A percentile compares a stretch with the other conserved stretches of the same genome.
Conservation (phyloP, 805 yeast genomes). For the Candida insectorum region DNA sequence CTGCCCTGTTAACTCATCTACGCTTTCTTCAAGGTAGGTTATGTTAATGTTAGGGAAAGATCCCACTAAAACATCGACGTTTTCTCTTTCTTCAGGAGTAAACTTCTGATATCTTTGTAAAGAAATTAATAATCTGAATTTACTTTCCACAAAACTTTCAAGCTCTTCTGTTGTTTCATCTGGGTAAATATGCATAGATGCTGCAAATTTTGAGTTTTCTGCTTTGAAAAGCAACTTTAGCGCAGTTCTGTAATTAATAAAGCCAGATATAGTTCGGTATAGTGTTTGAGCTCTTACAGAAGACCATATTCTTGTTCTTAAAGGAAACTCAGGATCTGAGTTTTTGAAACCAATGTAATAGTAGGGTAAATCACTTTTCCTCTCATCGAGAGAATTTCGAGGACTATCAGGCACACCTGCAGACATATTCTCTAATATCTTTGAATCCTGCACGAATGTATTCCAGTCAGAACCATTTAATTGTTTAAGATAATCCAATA, state of each 20-base stretch:
- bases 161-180: slow-evolving; percentile 19
- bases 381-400: slow-evolving; percentile 1
- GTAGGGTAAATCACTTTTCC: slow-evolving; percentile 56
- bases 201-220: slow-evolving; percentile 50
- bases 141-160: slow-evolving; percentile 58
- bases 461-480: slow-evolving; percentile 78
- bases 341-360: slow-evolving; percentile 71
- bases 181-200: slow-evolving; percentile 11
- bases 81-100: slow-evolving; percentile 59
- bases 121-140: slow-evolving; percentile 76
- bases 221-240: slow-evolving; percentile 63
- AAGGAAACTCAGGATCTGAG: slow-evolving; percentile 57
- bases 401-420: neutral
- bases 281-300: slow-evolving; percentile 80
- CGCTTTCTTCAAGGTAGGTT: slow-evolving; percentile 51
- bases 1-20: slow-evolving; percentile 37
- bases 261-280: slow-evolving; percentile 80
- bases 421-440: slow-evolving; percentile 26
- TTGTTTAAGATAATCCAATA: slow-evolving; percentile 76
- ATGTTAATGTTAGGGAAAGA: slow-evolving; percentile 68
- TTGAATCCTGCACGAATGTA: slow-evolving; percentile 73
- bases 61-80: slow-evolving; percentile 62
- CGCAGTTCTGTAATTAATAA: slow-evolving; percentile 74
- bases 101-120: slow-evolving; percentile 82
- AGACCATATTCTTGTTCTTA: slow-evolving; percentile 85